Base-by-base conservation (phyloP, 1,284 basidiomycete genomes). In the Leccinum proliferum region DNA sequence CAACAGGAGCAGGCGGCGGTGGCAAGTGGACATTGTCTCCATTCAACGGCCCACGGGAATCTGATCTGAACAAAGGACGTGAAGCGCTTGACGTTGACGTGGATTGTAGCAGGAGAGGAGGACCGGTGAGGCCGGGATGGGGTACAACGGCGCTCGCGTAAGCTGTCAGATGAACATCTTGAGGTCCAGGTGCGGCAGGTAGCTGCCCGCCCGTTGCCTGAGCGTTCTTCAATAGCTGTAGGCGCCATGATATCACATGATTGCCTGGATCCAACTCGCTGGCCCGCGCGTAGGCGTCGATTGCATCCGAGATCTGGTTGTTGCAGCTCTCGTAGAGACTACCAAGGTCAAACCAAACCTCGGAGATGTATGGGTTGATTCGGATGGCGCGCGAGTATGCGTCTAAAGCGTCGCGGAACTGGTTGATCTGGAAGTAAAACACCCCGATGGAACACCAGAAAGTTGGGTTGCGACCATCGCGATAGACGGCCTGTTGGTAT, bases 381-480 rank as follows among this genome's bases (percentile, higher is more conserved):
- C 96, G 89, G 70, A 99, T 99, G 7, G 96, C 96, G 14, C 96
- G 92, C 35, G 96, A 98, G 75, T 99, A 99, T 10, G 97, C 96
- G 71, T 99, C 96, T 35, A 99, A 87, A 0, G 96, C 96, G 73
- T 99, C 96, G 59, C 95, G 92, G 80, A 93, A 99, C 76, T 99
- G 97, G 77, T 96, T 98, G 81, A 99, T 99, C 75, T 98, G 96
- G 83, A 98, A 99, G 77, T 99, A 99, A 2, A 99, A 84, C 0
- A 99, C 96, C 61, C 97, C 96, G 70, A 99, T 99, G 32, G 95
- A 98, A 76, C 97, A 99, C 97, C 96, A 99, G 78, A 98, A 98
- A 0, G 96, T 98, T 0, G 97, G 97, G 74, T 98, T 99, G 67
- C 96, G 93, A 9, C 96, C 96, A 71, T 99, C 96, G 58, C 96